Percentiles rank a stretch among this genome's conserved stretches.
phyloP scores from a whole-genome alignment of 345 rosid species.

The Hevea brasiliensis region DNA sequence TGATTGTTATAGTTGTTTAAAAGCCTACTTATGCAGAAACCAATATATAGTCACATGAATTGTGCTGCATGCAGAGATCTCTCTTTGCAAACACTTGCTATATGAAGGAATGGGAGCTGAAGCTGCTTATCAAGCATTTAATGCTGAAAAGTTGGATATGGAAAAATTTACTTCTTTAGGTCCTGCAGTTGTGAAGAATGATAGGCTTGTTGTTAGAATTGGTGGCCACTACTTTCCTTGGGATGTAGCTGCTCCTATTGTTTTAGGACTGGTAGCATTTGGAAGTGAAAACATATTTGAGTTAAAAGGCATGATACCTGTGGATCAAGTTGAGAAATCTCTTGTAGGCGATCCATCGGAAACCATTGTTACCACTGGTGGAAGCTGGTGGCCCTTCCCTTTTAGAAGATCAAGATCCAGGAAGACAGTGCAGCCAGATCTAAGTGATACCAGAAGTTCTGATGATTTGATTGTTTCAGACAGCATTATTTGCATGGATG shows the following conservation, averaged over 20 bases:
- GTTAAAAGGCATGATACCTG: slow-evolving; percentile 58
- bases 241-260: slow-evolving; percentile 59
- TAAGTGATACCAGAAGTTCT: slow-evolving; percentile 29
- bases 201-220: slow-evolving; percentile 49
- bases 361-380: slow-evolving; percentile 34
- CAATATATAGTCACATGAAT: slow-evolving; percentile 16
- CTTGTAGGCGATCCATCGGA: slow-evolving; percentile 44
- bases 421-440: slow-evolving; percentile 31
- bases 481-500: slow-evolving; percentile 25
- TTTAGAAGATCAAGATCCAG: slow-evolving; percentile 45
- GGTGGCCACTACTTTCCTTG: slow-evolving; percentile 56
- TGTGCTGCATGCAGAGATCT: slow-evolving; percentile 51
- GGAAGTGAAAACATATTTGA: slow-evolving; percentile 47
- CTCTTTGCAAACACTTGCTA: slow-evolving; percentile 68
- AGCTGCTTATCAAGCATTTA: slow-evolving; percentile 65
- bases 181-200: slow-evolving; percentile 49
- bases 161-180: slow-evolving; percentile 51
- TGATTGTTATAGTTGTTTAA: slow-evolving; percentile 3
- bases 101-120: slow-evolving; percentile 59
- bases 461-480: slow-evolving; percentile 34
- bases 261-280: slow-evolving; percentile 51
- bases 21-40: slow-evolving; percentile 8
- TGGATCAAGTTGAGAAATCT: slow-evolving; percentile 49
- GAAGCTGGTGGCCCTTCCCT: slow-evolving; percentile 97
- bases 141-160: slow-evolving; percentile 49